Evolutionary conservation across 176 grass and related monocot genomes (phyloP).

Genomic region (Oryza meyeriana): DNA sequence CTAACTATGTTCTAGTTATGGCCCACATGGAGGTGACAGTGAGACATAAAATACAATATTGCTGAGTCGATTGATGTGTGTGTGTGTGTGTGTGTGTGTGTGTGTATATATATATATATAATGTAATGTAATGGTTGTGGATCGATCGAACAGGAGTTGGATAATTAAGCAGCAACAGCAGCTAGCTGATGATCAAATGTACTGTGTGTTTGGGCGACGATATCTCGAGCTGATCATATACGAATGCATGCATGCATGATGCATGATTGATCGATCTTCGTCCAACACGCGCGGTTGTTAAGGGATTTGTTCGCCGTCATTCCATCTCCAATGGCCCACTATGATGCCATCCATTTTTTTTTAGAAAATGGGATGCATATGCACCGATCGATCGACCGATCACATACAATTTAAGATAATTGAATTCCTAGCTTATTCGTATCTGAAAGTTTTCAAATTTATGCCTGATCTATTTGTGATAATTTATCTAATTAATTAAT

Average conservation of each 20-base stretch:
- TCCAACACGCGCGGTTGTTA: neutral
- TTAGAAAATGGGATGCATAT: too few relatives aligned
- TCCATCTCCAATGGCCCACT: neutral
- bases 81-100: too few relatives aligned
- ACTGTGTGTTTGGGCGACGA: neutral
- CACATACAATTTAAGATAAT: neutral
- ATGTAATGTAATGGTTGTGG: too few relatives aligned
- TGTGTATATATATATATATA: too few relatives aligned
- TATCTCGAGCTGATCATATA: neutral
- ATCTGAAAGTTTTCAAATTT: too few relatives aligned
- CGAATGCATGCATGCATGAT: neutral
- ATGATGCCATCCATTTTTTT: neutral
- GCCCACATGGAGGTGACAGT: neutral
- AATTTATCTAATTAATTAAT: too few relatives aligned
- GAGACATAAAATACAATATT: too few relatives aligned
- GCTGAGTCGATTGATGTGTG: neutral
- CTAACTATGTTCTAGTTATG: neutral
- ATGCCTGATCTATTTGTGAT: too few relatives aligned
- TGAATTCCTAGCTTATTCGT: too few relatives aligned
- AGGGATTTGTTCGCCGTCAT: conserved; percentile 16
- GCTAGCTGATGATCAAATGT: neutral
- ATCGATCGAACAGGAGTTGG: neutral
- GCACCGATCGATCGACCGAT: neutral
- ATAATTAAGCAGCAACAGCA: neutral
- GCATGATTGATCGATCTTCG: neutral